Percentiles rank a stretch among this genome's conserved stretches.
Evolutionary conservation across 1,284 basidiomycete genomes (phyloP).

Genomic region (Tilletia caries): DNA sequence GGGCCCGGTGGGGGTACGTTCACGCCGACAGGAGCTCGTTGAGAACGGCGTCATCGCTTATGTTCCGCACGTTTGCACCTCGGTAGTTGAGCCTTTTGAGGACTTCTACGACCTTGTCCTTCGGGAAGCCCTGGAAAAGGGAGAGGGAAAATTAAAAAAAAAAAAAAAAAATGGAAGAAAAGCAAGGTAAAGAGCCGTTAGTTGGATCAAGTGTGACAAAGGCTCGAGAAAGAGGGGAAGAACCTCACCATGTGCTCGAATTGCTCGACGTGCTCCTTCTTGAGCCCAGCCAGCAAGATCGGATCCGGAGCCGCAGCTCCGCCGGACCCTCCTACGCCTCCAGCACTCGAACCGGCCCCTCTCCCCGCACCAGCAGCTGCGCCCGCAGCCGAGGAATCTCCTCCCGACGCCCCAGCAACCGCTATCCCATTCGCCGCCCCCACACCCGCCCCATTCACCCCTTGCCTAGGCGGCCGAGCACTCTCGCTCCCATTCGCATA

Average conservation of each 20-base stretch:
- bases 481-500: constrained; percentile 42
- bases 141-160: not conserved
- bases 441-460: too few species aligned
- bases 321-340: constrained; percentile 12
- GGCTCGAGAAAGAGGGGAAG: constrained; percentile 40
- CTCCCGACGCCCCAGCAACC: not conserved
- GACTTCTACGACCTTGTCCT: constrained; percentile 78
- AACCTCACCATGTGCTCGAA: constrained; percentile 55
- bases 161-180: not conserved
- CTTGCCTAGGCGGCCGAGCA: constrained; percentile 20
- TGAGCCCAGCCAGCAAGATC: constrained; percentile 57
- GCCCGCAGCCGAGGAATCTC: not conserved
- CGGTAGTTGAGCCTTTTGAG: constrained; percentile 87
- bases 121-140: constrained; percentile 61
- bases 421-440: too few species aligned
- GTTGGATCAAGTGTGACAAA: not conserved
- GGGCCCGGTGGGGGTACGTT: too few species aligned
- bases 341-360: constrained; percentile 61
- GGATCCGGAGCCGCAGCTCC: constrained; percentile 36
- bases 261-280: constrained; percentile 56
- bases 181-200: too few species aligned
- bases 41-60: constrained; percentile 42
- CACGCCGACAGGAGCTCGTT: constrained; percentile 31
- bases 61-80: constrained; percentile 61
- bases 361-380: not conserved